Conservation (phyloP, 805 yeast genomes). For the Saccharomyces jurei region DNA sequence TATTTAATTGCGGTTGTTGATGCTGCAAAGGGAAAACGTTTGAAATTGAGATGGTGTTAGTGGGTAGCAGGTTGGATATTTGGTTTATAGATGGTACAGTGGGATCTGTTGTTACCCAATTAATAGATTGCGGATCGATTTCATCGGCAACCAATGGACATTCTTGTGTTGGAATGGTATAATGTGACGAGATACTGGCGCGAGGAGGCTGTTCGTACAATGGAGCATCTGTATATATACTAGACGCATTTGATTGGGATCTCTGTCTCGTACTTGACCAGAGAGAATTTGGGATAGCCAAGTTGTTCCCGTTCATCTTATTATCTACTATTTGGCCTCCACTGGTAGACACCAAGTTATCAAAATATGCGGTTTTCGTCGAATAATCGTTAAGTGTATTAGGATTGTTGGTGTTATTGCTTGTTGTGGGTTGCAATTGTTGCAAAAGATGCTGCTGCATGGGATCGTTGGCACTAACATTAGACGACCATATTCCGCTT, state of each 20-base stretch:
- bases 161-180: constrained; percentile 16
- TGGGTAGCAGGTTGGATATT: constrained; percentile 60
- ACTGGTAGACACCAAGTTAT: constrained; percentile 8
- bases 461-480: constrained; percentile 16
- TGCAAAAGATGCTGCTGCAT: constrained; percentile 15
- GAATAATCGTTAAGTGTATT: constrained; percentile 16
- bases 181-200: constrained; percentile 18
- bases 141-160: constrained; percentile 44
- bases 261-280: constrained; percentile 23
- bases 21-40: constrained; percentile 43
- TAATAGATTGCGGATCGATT: constrained; percentile 48
- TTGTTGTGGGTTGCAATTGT: constrained; percentile 4
- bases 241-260: constrained; percentile 29
- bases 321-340: constrained; percentile 3
- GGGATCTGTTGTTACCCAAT: constrained; percentile 65
- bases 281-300: constrained; percentile 11
- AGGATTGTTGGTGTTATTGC: constrained; percentile 7
- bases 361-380: constrained; percentile 16
- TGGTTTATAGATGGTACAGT: constrained; percentile 68
- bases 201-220: constrained; percentile 19
- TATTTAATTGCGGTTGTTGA: constrained; percentile 45
- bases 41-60: constrained; percentile 68
- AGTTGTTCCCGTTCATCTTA: constrained; percentile 9
- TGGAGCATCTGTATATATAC: constrained; percentile 27
- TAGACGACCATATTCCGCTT: constrained; percentile 23